Evolutionary conservation across 805 yeast genomes (phyloP).

Genomic region (Komagataella populi): DNA sequence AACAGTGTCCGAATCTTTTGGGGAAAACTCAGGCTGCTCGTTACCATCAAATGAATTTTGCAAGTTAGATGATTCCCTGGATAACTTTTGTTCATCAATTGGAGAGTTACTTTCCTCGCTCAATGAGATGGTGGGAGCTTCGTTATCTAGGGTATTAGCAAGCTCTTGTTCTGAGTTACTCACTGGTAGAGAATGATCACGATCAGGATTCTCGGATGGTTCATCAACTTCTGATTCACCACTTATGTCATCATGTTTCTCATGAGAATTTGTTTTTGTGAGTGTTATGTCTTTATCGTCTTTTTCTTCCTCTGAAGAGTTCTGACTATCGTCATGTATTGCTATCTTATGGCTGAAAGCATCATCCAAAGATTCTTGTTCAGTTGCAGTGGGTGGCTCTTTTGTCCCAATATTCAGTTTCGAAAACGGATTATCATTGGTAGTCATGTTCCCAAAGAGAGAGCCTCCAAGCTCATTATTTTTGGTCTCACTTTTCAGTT

Average conservation of each 20-base stretch:
- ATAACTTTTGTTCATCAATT: not conserved
- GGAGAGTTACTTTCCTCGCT: not conserved
- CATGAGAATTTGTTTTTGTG: conserved; percentile 5
- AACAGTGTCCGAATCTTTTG: not conserved
- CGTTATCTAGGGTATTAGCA: not conserved
- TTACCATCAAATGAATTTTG: not conserved
- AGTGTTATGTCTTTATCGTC: conserved; percentile 1
- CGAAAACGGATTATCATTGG: not conserved
- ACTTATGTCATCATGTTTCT: conserved; percentile 5
- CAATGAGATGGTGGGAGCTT: not conserved
- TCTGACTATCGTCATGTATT: conserved; percentile 3
- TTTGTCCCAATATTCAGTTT: conserved; percentile 1
- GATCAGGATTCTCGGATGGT: conserved; percentile 8
- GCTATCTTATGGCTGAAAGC: not conserved
- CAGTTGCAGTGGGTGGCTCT: not conserved
- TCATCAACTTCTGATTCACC: conserved; percentile 8
- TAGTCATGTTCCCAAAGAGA: not conserved
- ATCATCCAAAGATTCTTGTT: conserved; percentile 1
- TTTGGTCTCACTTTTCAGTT: not conserved
- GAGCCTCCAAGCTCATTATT: not conserved
- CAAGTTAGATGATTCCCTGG: not conserved
- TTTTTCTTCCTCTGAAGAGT: not conserved
- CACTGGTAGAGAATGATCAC: conserved; percentile 5
- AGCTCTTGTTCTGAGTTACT: not conserved
- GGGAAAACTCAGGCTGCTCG: not conserved